Percentiles rank a stretch among this genome's conserved stretches.
These are phyloP conservation scores for Lagenaria siceraria DNA, from an alignment of 306 rosid species.

Conservation along the genomic window DNA sequence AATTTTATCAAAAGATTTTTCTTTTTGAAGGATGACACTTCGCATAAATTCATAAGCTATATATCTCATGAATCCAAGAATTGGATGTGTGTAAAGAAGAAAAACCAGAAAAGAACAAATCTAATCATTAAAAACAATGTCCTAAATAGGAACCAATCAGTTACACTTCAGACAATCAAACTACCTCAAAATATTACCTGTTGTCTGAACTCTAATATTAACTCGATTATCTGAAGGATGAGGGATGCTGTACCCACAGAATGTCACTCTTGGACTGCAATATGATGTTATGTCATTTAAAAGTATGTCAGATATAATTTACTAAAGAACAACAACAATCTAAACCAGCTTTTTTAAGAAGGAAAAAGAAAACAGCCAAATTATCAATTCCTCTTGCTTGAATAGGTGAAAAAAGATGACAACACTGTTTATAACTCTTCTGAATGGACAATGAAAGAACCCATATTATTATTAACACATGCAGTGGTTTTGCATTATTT, in stretches of 20 bases:
- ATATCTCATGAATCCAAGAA: neutral
- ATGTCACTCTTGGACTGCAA: conserved; percentile 62
- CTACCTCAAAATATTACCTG: conserved; percentile 28
- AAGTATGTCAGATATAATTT: neutral
- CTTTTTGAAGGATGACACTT: neutral
- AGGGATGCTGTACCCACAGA: conserved; percentile 79
- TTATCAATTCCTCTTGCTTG: neutral
- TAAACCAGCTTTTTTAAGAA: neutral
- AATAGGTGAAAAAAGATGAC: neutral
- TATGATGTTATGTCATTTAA: neutral
- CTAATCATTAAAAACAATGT: neutral
- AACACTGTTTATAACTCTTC: neutral
- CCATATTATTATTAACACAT: neutral
- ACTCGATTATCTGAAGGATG: conserved; percentile 82
- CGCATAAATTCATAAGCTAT: neutral
- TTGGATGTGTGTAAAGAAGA: neutral
- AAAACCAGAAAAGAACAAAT: neutral
- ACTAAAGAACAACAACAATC: neutral
- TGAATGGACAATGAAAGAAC: neutral
- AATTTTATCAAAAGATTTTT: neutral
- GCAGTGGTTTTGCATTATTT: neutral
- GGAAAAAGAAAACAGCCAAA: neutral
- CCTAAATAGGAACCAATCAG: neutral
- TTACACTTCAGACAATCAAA: neutral
- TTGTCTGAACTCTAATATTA: conserved; percentile 69